Conservation (phyloP, 1,284 basidiomycete species). For the Moniliella sp. region DNA sequence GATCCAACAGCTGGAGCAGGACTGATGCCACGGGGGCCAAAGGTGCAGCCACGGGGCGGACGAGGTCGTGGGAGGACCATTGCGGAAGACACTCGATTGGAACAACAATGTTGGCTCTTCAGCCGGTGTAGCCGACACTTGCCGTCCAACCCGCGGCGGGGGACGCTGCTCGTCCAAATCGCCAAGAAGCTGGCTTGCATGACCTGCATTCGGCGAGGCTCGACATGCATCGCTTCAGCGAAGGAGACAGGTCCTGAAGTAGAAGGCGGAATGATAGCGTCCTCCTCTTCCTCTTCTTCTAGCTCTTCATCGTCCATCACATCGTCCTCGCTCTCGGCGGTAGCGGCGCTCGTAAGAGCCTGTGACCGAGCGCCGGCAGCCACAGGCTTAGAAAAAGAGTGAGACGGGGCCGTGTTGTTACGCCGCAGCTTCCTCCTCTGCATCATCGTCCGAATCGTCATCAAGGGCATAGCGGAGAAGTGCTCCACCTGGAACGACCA, state of each 20-base stretch:
- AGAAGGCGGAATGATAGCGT: conserved; percentile 1
- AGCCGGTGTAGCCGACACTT: no score
- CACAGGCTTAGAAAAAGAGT: not conserved
- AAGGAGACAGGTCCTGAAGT: no score
- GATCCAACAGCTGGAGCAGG: no score
- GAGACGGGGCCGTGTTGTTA: not conserved
- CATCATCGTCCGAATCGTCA: conserved; percentile 6
- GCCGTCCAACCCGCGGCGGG: no score
- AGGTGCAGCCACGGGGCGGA: no score
- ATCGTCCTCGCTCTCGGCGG: conserved; percentile 1
- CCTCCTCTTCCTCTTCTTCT: conserved; percentile 2
- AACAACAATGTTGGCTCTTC: no score
- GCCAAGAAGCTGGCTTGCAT: conserved; percentile 34
- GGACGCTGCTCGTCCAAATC: no score
- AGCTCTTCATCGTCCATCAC: not conserved
- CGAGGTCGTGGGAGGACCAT: no score
- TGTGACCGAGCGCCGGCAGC: not conserved
- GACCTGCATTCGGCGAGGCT: conserved; percentile 25
- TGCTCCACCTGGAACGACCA: conserved; percentile 89
- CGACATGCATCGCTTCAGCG: conserved; percentile 7
- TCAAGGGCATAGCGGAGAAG: conserved; percentile 40
- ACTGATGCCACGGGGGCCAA: no score
- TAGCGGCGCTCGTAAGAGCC: not conserved
- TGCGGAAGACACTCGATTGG: no score
- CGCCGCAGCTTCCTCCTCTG: conserved; percentile 4